phyloP scores from a whole-genome alignment of 306 rosid genomes.

The Pyrus pyrifolia region DNA sequence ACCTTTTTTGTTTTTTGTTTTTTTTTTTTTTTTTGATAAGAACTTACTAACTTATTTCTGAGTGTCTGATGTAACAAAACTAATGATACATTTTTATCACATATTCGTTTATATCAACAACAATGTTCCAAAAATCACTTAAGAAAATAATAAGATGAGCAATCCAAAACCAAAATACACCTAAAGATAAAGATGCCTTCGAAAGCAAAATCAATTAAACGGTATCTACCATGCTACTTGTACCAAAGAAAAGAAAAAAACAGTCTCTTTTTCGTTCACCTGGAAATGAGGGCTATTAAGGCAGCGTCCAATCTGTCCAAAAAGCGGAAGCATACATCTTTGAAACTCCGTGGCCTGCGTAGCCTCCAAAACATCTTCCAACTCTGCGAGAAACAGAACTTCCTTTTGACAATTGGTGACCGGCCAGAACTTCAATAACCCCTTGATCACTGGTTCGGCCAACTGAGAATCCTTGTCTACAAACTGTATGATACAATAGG shows the following conservation, averaged over 20 bases:
- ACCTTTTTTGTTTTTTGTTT: too few relatives aligned
- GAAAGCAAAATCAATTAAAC: not conserved
- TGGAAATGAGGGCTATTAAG: conserved; percentile 71
- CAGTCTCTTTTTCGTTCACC: conserved; percentile 21
- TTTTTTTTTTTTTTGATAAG: not conserved
- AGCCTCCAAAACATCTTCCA: conserved; percentile 55
- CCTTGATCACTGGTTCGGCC: conserved; percentile 58
- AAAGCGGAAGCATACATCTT: conserved; percentile 42
- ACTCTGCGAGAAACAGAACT: conserved; percentile 59
- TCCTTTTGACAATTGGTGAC: conserved; percentile 67
- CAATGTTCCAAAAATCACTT: not conserved
- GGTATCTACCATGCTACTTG: not conserved
- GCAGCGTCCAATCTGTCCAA: conserved; percentile 60
- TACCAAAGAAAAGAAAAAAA: not conserved
- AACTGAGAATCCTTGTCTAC: conserved; percentile 61
- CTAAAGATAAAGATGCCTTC: not conserved
- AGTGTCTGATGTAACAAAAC: not conserved
- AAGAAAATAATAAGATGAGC: not conserved
- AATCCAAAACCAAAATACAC: not conserved
- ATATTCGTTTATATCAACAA: not conserved
- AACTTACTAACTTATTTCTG: too few relatives aligned
- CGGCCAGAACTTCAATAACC: conserved; percentile 71
- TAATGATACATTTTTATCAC: not conserved
- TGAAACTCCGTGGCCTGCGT: conserved; percentile 42
- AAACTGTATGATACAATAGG: conserved; percentile 59